Percentiles rank a stretch among this genome's conserved stretches.
Evolutionary conservation across 148 eudicot species (phyloP).

Genomic region (Rhododendron griersonianum): DNA sequence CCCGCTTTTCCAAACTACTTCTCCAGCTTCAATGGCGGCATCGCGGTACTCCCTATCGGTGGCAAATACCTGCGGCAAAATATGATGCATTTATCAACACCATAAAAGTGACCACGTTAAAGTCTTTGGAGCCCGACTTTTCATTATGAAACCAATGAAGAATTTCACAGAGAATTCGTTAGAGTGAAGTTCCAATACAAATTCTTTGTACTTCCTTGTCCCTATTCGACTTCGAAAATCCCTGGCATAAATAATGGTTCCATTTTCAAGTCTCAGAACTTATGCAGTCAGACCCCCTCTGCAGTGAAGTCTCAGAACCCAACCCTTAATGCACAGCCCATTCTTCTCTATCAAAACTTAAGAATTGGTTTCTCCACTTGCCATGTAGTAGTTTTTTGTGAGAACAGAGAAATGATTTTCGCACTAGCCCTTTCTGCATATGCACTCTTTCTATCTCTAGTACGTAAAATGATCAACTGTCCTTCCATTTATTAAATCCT

Average conservation of each 20-base stretch:
- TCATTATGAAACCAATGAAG: background rate
- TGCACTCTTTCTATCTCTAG: background rate
- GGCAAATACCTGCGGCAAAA: conserved; percentile 44
- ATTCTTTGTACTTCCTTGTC: background rate
- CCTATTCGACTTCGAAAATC: background rate
- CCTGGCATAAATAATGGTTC: background rate
- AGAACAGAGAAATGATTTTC: no score
- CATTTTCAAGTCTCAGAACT: background rate
- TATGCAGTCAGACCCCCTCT: background rate
- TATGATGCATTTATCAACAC: background rate
- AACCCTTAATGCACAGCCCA: background rate
- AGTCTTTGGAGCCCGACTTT: background rate
- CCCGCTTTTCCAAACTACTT: conserved; percentile 84
- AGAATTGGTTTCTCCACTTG: background rate
- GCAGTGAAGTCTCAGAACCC: background rate
- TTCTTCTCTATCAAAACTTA: background rate
- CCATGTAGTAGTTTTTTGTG: background rate
- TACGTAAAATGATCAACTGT: background rate
- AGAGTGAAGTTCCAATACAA: background rate
- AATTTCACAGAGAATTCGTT: background rate
- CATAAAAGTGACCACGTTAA: background rate
- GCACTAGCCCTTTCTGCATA: no score
- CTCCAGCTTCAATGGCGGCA: conserved; percentile 84
- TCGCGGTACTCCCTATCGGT: conserved; percentile 59
- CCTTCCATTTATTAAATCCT: background rate